Evolutionary conservation across 768 basidiomycete species (phyloP).

Genomic region (Leccinum subgranulosum): DNA sequence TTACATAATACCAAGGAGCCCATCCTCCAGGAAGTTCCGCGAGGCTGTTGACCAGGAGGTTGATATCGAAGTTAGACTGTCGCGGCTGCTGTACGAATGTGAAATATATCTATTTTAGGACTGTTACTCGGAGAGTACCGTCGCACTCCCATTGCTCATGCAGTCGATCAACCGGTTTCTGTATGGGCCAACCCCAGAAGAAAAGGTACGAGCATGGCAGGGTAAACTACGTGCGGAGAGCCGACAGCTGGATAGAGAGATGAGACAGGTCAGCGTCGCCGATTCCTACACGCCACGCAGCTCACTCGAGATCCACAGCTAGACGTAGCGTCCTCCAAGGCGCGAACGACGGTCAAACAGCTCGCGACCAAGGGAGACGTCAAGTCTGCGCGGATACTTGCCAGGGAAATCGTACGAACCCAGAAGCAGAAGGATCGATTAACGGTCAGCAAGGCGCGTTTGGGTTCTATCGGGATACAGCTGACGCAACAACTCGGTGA

Average conservation of each 20-base stretch:
- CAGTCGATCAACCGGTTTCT: slow-evolving; percentile 89
- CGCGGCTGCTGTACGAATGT: background rate
- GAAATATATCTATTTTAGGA: slow-evolving; percentile 16
- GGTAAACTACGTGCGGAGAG: slow-evolving; percentile 77
- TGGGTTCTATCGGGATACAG: slow-evolving; percentile 89
- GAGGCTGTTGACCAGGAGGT: too few relatives aligned
- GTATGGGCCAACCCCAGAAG: slow-evolving; percentile 96
- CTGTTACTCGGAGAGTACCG: background rate
- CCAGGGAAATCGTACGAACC: slow-evolving; percentile 91
- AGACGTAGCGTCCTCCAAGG: slow-evolving; percentile 79
- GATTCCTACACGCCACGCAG: slow-evolving; percentile 10
- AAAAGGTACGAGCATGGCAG: slow-evolving; percentile 92
- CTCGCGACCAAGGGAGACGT: slow-evolving; percentile 89
- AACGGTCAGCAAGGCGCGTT: slow-evolving; percentile 86
- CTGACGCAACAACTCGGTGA: slow-evolving; percentile 88
- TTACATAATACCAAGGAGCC: background rate
- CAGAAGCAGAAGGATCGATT: slow-evolving; percentile 92
- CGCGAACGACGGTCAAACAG: slow-evolving; percentile 75
- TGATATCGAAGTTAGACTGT: too few relatives aligned
- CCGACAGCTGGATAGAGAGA: slow-evolving; percentile 87
- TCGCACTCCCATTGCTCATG: slow-evolving; percentile 41
- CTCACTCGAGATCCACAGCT: slow-evolving; percentile 48
- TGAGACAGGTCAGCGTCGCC: slow-evolving; percentile 75
- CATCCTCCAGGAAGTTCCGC: background rate
- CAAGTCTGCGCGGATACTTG: slow-evolving; percentile 89